Conservation (phyloP, 768 basidiomycete species). For the Lenzites betulinus region DNA sequence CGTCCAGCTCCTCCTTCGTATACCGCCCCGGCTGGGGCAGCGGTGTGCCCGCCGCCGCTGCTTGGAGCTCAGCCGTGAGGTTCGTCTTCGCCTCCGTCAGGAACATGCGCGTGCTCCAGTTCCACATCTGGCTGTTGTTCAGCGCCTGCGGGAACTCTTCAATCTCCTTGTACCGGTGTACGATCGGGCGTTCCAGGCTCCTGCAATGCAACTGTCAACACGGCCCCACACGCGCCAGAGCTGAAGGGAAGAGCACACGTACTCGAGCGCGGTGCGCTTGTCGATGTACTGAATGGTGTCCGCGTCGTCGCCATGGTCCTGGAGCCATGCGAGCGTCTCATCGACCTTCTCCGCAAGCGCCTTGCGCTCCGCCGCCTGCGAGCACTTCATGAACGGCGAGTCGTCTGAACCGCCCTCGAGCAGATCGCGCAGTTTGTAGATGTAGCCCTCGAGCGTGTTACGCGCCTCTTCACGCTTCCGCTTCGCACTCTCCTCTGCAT, state of each 20-base stretch:
- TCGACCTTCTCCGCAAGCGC: constrained; percentile 66
- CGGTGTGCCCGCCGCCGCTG: constrained; percentile 37
- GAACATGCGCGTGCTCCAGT: constrained; percentile 88
- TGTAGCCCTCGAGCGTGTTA: constrained; percentile 88
- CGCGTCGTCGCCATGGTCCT: constrained; percentile 81
- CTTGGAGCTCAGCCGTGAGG: constrained; percentile 62
- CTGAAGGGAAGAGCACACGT: constrained; percentile 36
- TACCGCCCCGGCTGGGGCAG: constrained; percentile 60
- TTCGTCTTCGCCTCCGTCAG: constrained; percentile 77
- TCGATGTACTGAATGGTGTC: constrained; percentile 72
- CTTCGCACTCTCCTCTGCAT: constrained; percentile 75
- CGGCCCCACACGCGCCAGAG: not conserved
- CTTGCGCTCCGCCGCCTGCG: constrained; percentile 68
- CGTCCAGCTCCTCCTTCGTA: constrained; percentile 84
- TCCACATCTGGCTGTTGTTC: constrained; percentile 84
- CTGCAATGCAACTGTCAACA: constrained; percentile 39
- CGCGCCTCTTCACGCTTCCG: constrained; percentile 83
- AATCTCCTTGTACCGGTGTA: constrained; percentile 88
- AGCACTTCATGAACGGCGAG: constrained; percentile 85
- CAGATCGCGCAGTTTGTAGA: constrained; percentile 89
- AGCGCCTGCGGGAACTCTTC: constrained; percentile 82
- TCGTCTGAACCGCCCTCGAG: constrained; percentile 61
- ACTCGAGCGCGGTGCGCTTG: constrained; percentile 85
- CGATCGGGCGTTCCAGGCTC: constrained; percentile 75
- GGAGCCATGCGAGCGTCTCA: constrained; percentile 81